phyloP scores from a whole-genome alignment of 2,329 filamentous ascomycete species.

The Curvularia lunata region DNA sequence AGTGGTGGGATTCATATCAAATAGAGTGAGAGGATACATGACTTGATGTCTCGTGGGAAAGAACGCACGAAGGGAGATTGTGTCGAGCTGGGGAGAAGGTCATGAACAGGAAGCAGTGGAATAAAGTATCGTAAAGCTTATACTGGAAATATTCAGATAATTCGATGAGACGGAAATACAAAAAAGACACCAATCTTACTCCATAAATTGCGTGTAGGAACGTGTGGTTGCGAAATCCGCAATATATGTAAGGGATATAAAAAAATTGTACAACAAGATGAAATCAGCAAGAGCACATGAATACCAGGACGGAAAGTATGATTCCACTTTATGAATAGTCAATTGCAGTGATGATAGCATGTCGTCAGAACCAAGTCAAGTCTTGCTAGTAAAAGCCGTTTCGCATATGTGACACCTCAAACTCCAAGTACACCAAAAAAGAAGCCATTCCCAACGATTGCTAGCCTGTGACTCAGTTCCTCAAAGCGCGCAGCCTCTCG shows the following conservation, averaged over 20 bases:
- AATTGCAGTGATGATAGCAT: background rate
- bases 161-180: no score
- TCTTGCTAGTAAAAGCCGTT: background rate
- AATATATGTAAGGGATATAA: background rate
- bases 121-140: no score
- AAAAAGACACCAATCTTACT: no score
- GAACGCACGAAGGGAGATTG: no score
- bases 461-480: slow-evolving; percentile 42
- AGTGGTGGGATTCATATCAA: no score
- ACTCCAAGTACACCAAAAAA: slow-evolving; percentile 10
- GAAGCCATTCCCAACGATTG: background rate
- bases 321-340: background rate
- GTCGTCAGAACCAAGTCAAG: background rate
- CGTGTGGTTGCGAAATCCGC: background rate
- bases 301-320: background rate
- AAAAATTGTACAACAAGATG: background rate
- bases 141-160: no score
- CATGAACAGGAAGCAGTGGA: no score
- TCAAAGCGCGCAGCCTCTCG: slow-evolving; percentile 62
- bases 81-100: no score
- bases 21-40: no score
- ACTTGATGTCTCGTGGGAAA: no score
- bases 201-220: background rate
- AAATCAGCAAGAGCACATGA: background rate
- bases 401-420: slow-evolving; percentile 9